Evolutionary conservation across 495 filamentous ascomycete species (phyloP).

Genomic region (Annulohypoxylon stygium): DNA sequence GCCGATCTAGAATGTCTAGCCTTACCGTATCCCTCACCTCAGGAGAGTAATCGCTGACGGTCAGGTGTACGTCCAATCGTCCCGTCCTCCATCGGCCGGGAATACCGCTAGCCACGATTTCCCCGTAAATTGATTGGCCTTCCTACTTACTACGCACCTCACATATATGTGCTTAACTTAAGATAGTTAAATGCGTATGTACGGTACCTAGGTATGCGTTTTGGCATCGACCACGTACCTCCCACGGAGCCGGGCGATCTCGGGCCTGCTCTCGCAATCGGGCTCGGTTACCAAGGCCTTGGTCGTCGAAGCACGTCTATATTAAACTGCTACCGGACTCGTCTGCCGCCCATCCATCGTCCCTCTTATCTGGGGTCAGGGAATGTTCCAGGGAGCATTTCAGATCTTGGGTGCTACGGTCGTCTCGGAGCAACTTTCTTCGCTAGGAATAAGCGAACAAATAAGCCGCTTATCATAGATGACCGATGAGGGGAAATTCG

Average conservation of each 20-base stretch:
- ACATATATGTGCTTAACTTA: conserved; percentile 8
- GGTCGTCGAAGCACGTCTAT: conserved; percentile 3
- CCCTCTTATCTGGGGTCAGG: conserved; percentile 28
- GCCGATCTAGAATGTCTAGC: conserved; percentile 38
- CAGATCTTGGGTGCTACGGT: conserved; percentile 37
- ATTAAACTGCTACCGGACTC: conserved; percentile 31
- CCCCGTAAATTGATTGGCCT: neutral
- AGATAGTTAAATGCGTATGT: conserved; percentile 6
- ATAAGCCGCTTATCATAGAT: conserved; percentile 34
- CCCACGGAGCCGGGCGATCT: conserved; percentile 23
- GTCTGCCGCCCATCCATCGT: conserved; percentile 29
- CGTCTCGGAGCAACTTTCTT: conserved; percentile 36
- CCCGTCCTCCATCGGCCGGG: conserved; percentile 14
- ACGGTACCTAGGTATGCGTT: neutral
- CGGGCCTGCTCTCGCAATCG: conserved; percentile 18
- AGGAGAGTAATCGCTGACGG: conserved; percentile 1
- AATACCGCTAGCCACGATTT: conserved; percentile 25
- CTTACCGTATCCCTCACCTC: conserved; percentile 41
- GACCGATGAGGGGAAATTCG: conserved; percentile 33
- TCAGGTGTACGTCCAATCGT: conserved; percentile 26
- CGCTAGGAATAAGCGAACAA: conserved; percentile 42
- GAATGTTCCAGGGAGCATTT: conserved; percentile 25
- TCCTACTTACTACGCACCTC: conserved; percentile 11
- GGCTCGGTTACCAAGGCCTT: conserved; percentile 17
- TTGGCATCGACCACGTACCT: neutral